Conservation (phyloP, 208 protist species). For the Kentomonas sorsogonicus region DNA sequence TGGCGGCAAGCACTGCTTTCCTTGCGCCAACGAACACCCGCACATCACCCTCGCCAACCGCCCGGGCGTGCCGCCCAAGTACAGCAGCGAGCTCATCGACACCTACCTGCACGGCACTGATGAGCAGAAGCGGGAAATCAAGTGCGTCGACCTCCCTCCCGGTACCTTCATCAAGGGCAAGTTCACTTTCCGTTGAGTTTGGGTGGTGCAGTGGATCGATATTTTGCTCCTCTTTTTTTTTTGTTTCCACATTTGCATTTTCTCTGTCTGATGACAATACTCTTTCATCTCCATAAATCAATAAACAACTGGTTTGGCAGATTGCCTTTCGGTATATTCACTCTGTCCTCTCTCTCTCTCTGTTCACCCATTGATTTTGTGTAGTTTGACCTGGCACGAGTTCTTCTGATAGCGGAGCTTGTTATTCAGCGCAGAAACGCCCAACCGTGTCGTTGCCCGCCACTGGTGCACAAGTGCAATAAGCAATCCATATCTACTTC, state of each 20-base stretch:
- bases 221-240: not conserved
- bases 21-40: constrained; percentile 34
- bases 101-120: constrained; percentile 11
- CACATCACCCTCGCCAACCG: constrained; percentile 55
- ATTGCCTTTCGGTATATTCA: not conserved
- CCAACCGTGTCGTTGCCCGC: not conserved
- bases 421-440: no score
- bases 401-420: not conserved
- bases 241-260: not conserved
- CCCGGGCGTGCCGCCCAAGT: constrained; percentile 40
- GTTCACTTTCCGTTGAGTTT: constrained; percentile 13
- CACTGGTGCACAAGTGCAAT: not conserved
- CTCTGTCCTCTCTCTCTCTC: not conserved
- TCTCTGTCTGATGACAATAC: no score
- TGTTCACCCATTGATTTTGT: not conserved
- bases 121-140: constrained; percentile 7
- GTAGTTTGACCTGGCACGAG: not conserved
- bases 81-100: constrained; percentile 55
- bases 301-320: no score
- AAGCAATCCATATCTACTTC: not conserved
- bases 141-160: constrained; percentile 12
- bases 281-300: no score
- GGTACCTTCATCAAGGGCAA: constrained; percentile 14
- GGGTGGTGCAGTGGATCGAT: not conserved
- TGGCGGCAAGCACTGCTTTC: constrained; percentile 28